Evolutionary conservation across 352 stramenopile species (phyloP).

Genomic region (Elongisporangium prolatum): DNA sequence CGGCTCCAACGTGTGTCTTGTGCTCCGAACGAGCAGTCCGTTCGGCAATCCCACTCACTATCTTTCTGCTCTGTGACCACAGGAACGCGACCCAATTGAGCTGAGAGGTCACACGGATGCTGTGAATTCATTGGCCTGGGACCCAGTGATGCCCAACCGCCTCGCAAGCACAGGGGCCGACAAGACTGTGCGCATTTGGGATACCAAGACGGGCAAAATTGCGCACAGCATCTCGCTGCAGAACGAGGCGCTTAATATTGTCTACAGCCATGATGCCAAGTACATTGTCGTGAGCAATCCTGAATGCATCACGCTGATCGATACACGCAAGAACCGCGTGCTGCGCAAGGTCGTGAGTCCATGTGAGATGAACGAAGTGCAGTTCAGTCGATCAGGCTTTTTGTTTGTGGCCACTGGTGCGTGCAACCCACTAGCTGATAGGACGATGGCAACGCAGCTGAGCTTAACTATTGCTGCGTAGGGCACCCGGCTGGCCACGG

Average conservation of each 20-base stretch:
- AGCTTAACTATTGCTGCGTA: slow-evolving; percentile 1
- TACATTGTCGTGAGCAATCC: slow-evolving; percentile 76
- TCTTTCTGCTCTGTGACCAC: not conserved
- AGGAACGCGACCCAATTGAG: slow-evolving; percentile 58
- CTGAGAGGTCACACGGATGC: slow-evolving; percentile 70
- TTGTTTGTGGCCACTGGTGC: slow-evolving; percentile 71
- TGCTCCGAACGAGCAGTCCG: not conserved
- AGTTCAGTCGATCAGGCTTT: slow-evolving; percentile 76
- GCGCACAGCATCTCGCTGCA: slow-evolving; percentile 70
- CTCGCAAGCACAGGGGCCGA: slow-evolving; percentile 68
- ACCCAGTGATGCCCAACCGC: slow-evolving; percentile 52
- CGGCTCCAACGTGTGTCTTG: slow-evolving; percentile 27
- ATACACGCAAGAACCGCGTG: slow-evolving; percentile 77
- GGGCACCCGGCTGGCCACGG: slow-evolving; percentile 69
- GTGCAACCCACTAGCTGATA: not conserved
- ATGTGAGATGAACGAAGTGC: slow-evolving; percentile 78
- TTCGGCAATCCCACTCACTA: not conserved
- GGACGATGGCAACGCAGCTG: not conserved
- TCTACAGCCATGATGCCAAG: slow-evolving; percentile 77
- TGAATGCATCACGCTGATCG: slow-evolving; percentile 76
- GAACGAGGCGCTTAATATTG: slow-evolving; percentile 71
- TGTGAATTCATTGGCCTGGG: slow-evolving; percentile 69
- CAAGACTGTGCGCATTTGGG: slow-evolving; percentile 84
- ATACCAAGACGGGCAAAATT: slow-evolving; percentile 76
- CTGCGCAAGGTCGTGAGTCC: slow-evolving; percentile 76